Conservation (phyloP, 768 basidiomycete species). For the Rhodotorula babjevae region DNA sequence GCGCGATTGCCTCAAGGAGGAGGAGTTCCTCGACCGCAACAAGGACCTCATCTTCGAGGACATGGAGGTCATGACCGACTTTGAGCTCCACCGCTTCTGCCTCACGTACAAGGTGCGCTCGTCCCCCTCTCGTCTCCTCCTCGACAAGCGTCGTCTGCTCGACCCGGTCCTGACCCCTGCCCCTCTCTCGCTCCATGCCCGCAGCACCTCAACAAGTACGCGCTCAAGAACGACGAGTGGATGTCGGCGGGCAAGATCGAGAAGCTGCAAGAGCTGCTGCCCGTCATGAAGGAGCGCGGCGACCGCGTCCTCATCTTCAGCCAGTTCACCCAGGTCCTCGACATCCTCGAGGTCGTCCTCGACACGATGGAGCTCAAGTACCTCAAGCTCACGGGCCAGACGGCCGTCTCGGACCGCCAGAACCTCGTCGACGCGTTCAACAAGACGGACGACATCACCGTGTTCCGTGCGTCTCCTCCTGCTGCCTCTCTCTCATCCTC, state of each 20-base stretch:
- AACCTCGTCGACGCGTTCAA: conserved; percentile 93
- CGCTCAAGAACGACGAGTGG: conserved; percentile 69
- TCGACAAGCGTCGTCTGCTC: no score
- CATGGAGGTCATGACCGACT: conserved; percentile 93
- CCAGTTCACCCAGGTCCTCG: conserved; percentile 93
- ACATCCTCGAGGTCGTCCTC: conserved; percentile 81
- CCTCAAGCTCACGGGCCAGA: conserved; percentile 82
- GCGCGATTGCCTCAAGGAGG: conserved; percentile 78
- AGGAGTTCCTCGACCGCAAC: conserved; percentile 78
- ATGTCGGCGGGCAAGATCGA: conserved; percentile 82
- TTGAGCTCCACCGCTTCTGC: conserved; percentile 84
- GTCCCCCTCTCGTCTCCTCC: no score
- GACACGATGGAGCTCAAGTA: conserved; percentile 67
- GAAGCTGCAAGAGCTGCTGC: conserved; percentile 65
- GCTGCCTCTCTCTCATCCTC: conserved; percentile 54
- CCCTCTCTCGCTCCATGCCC: conserved; percentile 1
- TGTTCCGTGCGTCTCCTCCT: conserved; percentile 62
- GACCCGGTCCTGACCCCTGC: neutral
- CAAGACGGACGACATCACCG: conserved; percentile 73
- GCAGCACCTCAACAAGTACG: conserved; percentile 58
- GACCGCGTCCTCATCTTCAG: conserved; percentile 90
- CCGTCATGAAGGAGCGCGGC: conserved; percentile 60
- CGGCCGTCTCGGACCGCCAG: conserved; percentile 88
- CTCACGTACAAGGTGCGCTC: conserved; percentile 70
- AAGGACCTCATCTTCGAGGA: conserved; percentile 90